These are phyloP conservation scores for Fusarium falciforme DNA, from an alignment of 2,329 filamentous ascomycete species.

Conservation along the genomic window DNA sequence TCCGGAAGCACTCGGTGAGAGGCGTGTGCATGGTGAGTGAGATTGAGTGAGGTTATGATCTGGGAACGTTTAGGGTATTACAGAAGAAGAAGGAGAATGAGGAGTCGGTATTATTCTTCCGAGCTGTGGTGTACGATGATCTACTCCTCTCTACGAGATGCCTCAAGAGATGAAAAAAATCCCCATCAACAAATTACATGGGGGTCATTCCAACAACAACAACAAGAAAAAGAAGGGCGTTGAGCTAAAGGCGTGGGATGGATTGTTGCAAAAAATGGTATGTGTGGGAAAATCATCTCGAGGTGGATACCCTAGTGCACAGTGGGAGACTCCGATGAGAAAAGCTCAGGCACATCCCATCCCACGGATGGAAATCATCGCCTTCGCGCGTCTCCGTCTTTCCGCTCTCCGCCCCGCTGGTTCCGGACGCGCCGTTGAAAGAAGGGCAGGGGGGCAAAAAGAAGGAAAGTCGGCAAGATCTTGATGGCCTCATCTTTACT, in stretches of 20 bases:
- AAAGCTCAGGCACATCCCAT: background rate
- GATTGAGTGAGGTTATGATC: background rate
- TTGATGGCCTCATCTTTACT: background rate
- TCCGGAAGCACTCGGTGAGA: background rate
- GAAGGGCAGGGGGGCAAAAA: background rate
- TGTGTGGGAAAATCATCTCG: constrained; percentile 16
- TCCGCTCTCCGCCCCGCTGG: constrained; percentile 24
- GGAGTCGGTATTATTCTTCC: background rate
- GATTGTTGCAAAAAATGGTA: constrained; percentile 12
- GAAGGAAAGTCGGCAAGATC: background rate
- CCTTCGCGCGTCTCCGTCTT: constrained; percentile 12
- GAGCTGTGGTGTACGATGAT: background rate
- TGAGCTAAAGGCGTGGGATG: constrained; percentile 14
- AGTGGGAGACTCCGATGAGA: background rate
- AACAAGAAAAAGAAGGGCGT: background rate
- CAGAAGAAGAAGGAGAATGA: background rate
- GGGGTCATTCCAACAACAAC: background rate
- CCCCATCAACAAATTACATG: background rate
- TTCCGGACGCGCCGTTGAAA: constrained; percentile 22
- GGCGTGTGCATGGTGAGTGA: background rate
- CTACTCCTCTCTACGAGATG: background rate
- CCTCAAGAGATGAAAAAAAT: background rate
- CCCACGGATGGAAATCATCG: background rate
- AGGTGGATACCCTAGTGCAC: constrained; percentile 16
- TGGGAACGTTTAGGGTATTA: background rate